These are phyloP conservation scores for Paraphaeosphaeria minitans DNA, from an alignment of 2,329 filamentous ascomycete genomes.

Conservation along the genomic window DNA sequence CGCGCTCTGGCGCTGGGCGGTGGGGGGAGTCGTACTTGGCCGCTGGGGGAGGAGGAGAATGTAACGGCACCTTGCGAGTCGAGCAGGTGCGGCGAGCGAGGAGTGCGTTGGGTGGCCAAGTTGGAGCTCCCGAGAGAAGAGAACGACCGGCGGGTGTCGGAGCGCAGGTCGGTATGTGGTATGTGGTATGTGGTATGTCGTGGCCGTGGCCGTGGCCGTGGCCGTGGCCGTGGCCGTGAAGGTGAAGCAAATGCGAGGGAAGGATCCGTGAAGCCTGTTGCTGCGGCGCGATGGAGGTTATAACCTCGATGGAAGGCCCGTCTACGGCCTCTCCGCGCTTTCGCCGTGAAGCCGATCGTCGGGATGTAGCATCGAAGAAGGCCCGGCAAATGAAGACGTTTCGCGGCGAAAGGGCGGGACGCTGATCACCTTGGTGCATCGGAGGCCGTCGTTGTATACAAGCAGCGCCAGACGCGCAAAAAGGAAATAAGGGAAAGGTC, in stretches of 20 bases:
- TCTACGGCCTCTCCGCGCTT: constrained; percentile 33
- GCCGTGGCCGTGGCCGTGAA: neutral
- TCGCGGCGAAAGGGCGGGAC: neutral
- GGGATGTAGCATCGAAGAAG: constrained; percentile 5
- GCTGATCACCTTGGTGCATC: neutral
- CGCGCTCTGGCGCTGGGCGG: neutral
- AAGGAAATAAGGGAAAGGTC: neutral
- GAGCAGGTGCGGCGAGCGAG: neutral
- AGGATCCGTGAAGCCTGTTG: neutral
- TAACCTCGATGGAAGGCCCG: constrained; percentile 42
- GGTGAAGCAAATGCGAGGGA: neutral
- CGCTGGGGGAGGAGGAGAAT: neutral
- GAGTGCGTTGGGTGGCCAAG: neutral
- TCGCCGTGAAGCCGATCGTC: constrained; percentile 32
- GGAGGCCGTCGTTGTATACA: neutral
- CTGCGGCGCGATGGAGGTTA: constrained; percentile 29
- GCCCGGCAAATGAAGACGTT: constrained; percentile 4
- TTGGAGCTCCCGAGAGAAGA: neutral
- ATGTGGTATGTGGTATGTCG: no score
- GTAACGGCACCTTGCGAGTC: neutral
- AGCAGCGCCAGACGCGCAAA: neutral
- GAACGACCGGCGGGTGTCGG: neutral
- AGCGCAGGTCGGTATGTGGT: neutral
- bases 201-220: no score
- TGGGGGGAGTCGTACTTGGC: neutral